phyloP scores from a whole-genome alignment of 2,329 filamentous ascomycete species.

The Trichoderma koningiopsis region DNA sequence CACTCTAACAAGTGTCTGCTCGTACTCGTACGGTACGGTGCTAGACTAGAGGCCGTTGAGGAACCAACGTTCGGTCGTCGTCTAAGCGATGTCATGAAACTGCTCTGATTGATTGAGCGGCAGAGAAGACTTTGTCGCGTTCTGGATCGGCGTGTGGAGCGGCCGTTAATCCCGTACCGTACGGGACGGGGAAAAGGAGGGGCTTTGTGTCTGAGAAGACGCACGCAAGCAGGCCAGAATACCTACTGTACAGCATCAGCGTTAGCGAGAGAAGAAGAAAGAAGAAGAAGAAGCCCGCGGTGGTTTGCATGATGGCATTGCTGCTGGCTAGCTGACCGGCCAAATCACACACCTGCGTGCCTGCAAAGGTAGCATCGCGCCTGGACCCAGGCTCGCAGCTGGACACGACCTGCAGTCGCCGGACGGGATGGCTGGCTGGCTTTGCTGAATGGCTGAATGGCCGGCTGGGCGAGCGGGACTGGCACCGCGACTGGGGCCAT shows the following conservation, averaged over 20 bases:
- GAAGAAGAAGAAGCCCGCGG: not conserved
- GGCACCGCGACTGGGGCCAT: not conserved
- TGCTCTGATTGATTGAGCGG: not conserved
- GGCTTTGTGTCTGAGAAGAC: not conserved
- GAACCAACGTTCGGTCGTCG: not conserved
- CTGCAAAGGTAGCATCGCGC: not conserved
- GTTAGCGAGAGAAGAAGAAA: not conserved
- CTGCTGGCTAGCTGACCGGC: conserved; percentile 1
- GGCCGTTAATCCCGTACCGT: not conserved
- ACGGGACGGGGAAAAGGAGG: not conserved
- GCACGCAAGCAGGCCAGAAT: not conserved
- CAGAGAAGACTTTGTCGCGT: not conserved
- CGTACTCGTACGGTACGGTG: not conserved
- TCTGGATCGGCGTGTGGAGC: not conserved
- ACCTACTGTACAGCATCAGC: not conserved
- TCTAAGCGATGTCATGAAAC: not conserved
- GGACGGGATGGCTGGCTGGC: not conserved
- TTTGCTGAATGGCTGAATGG: not conserved
- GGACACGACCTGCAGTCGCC: not conserved
- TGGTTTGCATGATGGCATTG: not conserved
- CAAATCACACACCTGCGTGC: not conserved
- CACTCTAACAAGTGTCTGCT: not conserved
- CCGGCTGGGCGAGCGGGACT: conserved; percentile 8
- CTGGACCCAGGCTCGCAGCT: not conserved
- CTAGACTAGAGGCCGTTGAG: not conserved